Evolutionary conservation across 2,329 filamentous ascomycete species (phyloP).

Genomic region (Penicillium sumatraense): DNA sequence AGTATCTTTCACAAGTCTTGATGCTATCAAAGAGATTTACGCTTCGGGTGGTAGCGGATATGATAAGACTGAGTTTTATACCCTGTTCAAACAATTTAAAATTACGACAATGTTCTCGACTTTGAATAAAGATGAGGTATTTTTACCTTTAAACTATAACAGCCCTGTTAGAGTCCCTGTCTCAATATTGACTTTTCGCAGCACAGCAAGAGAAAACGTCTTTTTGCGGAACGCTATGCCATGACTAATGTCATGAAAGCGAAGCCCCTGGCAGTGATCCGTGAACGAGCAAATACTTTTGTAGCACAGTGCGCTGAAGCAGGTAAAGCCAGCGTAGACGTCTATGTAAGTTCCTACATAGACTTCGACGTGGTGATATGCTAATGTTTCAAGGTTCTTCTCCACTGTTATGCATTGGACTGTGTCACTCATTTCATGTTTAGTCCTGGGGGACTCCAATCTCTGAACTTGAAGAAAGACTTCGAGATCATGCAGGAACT

Average conservation of each 20-base stretch:
- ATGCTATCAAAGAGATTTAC: constrained; percentile 39
- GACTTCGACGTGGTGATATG: background rate
- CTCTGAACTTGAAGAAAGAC: constrained; percentile 60
- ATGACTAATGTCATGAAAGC: constrained; percentile 68
- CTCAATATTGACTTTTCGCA: constrained; percentile 31
- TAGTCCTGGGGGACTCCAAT: constrained; percentile 66
- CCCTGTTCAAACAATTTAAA: constrained; percentile 39
- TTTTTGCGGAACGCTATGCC: constrained; percentile 69
- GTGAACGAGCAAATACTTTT: constrained; percentile 61
- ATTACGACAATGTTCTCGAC: constrained; percentile 46
- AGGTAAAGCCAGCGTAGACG: constrained; percentile 56
- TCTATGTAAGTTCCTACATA: constrained; percentile 58
- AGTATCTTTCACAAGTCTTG: constrained; percentile 33
- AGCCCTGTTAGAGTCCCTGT: background rate
- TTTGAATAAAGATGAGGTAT: constrained; percentile 29
- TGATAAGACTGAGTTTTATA: constrained; percentile 43
- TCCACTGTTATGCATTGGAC: constrained; percentile 72
- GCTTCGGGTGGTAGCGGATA: constrained; percentile 40
- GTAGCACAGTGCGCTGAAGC: constrained; percentile 55
- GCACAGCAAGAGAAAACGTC: constrained; percentile 67
- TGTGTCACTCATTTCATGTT: constrained; percentile 73
- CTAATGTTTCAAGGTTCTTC: constrained; percentile 34
- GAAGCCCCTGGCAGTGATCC: constrained; percentile 61
- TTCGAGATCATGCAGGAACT: constrained; percentile 71
- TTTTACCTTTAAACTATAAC: no score